Percentiles rank a stretch among this genome's conserved stretches.
Conservation (phyloP, 495 filamentous ascomycete species). For the Tuber magnatum region DNA sequence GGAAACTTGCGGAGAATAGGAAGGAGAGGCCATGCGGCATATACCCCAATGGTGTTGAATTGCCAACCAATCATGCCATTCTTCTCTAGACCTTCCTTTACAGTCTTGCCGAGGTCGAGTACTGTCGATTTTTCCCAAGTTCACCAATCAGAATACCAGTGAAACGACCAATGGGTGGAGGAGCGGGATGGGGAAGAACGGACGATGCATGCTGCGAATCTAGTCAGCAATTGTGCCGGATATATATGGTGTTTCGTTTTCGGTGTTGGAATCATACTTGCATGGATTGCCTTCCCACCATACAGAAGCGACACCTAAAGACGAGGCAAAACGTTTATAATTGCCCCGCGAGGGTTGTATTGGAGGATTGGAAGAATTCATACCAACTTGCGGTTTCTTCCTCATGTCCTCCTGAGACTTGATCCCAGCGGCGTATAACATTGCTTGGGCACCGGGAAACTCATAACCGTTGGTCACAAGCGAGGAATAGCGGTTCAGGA, state of each 20-base stretch:
- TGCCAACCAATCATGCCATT: constrained; percentile 85
- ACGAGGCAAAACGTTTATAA: constrained; percentile 5
- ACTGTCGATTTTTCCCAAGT: constrained; percentile 51
- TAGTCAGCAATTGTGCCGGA: constrained; percentile 36
- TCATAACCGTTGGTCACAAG: constrained; percentile 77
- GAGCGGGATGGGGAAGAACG: constrained; percentile 33
- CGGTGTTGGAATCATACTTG: constrained; percentile 46
- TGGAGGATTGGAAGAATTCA: constrained; percentile 37
- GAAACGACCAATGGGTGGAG: constrained; percentile 34
- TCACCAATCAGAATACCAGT: constrained; percentile 42
- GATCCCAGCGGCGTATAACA: constrained; percentile 91
- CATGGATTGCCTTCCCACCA: constrained; percentile 99
- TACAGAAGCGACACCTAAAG: constrained; percentile 59
- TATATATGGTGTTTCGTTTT: constrained; percentile 28
- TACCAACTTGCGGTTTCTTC: constrained; percentile 80
- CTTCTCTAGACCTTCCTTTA: constrained; percentile 73
- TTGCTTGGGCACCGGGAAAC: constrained; percentile 91
- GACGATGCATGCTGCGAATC: constrained; percentile 40
- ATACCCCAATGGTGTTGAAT: constrained; percentile 89
- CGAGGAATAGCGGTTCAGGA: constrained; percentile 64
- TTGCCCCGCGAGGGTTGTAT: neutral
- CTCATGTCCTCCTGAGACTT: constrained; percentile 80
- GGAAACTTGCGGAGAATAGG: constrained; percentile 21
- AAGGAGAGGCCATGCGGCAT: constrained; percentile 37
- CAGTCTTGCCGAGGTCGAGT: constrained; percentile 79